These are phyloP conservation scores for Irpex sp. DNA, from an alignment of 1,284 basidiomycete genomes.

Conservation along the genomic window DNA sequence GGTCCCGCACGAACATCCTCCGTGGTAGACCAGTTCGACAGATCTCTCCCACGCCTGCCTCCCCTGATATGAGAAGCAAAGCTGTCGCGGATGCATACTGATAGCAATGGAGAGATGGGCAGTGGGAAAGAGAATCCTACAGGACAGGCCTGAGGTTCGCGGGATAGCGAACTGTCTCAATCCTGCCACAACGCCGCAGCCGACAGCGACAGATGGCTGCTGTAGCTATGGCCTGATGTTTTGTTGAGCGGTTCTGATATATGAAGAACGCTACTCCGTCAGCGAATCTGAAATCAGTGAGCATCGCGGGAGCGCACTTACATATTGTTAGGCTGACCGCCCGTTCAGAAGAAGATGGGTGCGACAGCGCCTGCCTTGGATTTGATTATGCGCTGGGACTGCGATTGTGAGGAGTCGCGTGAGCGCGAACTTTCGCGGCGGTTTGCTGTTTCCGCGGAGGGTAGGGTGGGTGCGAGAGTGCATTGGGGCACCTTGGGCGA, in stretches of 20 bases:
- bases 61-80: too few relatives aligned
- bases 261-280: neutral
- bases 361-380: constrained; percentile 20
- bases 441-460: constrained; percentile 5
- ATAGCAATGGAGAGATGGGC: neutral
- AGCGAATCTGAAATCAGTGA: neutral
- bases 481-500: neutral
- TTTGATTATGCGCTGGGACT: constrained; percentile 20
- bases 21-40: too few relatives aligned
- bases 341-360: constrained; percentile 25
- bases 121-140: neutral
- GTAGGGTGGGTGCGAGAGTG: neutral
- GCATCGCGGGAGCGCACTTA: neutral
- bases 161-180: neutral
- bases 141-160: neutral
- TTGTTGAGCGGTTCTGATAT: neutral
- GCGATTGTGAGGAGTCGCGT: constrained; percentile 18
- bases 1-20: too few relatives aligned
- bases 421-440: constrained; percentile 15
- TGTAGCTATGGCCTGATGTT: neutral
- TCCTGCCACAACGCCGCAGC: neutral
- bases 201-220: neutral
- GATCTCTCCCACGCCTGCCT: too few relatives aligned
- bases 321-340: neutral
- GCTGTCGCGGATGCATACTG: neutral